Percentiles rank a stretch among this genome's conserved stretches.
Conservation (phyloP, 495 filamentous ascomycete genomes). For the Xylaria flabelliformis region DNA sequence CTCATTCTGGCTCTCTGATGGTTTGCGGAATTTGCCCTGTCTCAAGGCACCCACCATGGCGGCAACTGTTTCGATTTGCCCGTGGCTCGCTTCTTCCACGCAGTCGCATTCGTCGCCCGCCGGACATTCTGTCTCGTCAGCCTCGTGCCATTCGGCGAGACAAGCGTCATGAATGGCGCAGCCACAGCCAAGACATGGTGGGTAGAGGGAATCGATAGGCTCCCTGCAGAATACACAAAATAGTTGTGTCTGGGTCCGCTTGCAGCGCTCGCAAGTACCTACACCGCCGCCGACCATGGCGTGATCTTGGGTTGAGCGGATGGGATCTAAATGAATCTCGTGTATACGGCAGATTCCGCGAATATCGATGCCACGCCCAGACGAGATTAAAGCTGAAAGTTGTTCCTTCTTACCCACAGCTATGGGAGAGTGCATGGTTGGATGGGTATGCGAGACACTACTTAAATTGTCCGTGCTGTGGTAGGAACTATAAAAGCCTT, state of each 20-base stretch:
- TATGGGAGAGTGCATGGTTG: slow-evolving; percentile 48
- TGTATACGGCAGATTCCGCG: slow-evolving; percentile 65
- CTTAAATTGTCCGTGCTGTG: slow-evolving; percentile 38
- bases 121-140: slow-evolving; percentile 53
- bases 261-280: slow-evolving; percentile 61
- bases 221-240: slow-evolving; percentile 66
- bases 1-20: slow-evolving; percentile 25
- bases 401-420: slow-evolving; percentile 55
- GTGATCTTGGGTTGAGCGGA: slow-evolving; percentile 48
- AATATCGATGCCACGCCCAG: slow-evolving; percentile 61
- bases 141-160: slow-evolving; percentile 58
- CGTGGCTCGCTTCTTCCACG: slow-evolving; percentile 47
- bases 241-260: slow-evolving; percentile 59
- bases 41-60: slow-evolving; percentile 45
- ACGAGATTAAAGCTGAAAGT: slow-evolving; percentile 45
- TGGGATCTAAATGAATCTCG: slow-evolving; percentile 59
- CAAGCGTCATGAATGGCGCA: slow-evolving; percentile 63
- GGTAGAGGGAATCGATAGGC: slow-evolving; percentile 61
- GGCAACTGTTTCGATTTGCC: slow-evolving; percentile 51
- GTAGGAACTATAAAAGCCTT: slow-evolving; percentile 44
- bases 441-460: slow-evolving; percentile 31
- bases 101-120: slow-evolving; percentile 58
- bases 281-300: slow-evolving; percentile 55
- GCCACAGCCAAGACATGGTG: slow-evolving; percentile 66
- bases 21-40: slow-evolving; percentile 35